A percentile compares a stretch with the other conserved stretches of the same genome.
These are phyloP conservation scores for Ophiocordyceps camponoti-floridani DNA, from an alignment of 2,329 filamentous ascomycete genomes.

Conservation along the genomic window DNA sequence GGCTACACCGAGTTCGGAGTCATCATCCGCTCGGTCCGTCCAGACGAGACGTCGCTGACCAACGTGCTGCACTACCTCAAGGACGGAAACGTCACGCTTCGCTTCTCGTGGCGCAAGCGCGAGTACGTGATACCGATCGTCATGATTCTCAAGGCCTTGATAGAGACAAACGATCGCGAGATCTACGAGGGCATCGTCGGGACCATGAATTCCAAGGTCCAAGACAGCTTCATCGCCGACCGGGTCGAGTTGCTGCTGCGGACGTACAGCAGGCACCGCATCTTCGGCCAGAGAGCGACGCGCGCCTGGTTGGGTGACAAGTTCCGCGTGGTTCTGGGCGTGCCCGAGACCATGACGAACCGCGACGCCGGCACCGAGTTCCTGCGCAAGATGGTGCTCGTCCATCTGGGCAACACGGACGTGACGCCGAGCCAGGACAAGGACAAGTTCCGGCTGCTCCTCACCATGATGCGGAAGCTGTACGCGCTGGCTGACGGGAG, in stretches of 20 bases:
- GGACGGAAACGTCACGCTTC: slow-evolving; percentile 90
- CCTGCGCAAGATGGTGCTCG: slow-evolving; percentile 71
- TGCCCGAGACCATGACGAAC: slow-evolving; percentile 69
- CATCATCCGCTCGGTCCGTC: slow-evolving; percentile 77
- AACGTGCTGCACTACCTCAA: slow-evolving; percentile 92
- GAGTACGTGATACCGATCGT: slow-evolving; percentile 91
- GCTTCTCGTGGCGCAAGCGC: slow-evolving; percentile 95
- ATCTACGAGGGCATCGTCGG: slow-evolving; percentile 92
- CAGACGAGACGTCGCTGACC: slow-evolving; percentile 96
- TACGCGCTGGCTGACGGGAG: slow-evolving; percentile 87
- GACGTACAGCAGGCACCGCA: slow-evolving; percentile 79
- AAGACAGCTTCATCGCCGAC: slow-evolving; percentile 88
- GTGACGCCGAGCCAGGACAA: slow-evolving; percentile 70
- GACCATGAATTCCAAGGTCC: slow-evolving; percentile 53
- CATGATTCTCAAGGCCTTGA: slow-evolving; percentile 90
- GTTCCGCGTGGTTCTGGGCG: slow-evolving; percentile 73
- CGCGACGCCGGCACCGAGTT: slow-evolving; percentile 87
- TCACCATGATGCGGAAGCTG: slow-evolving; percentile 93
- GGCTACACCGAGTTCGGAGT: slow-evolving; percentile 84
- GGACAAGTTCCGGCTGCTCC: slow-evolving; percentile 84
- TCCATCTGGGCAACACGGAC: slow-evolving; percentile 73
- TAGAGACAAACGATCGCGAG: slow-evolving; percentile 91
- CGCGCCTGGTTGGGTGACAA: slow-evolving; percentile 77
- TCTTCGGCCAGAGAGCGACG: slow-evolving; percentile 69
- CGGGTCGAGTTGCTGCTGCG: slow-evolving; percentile 80